Conservation (phyloP, 148 eudicot species). For the Dysphania ambrosioides region DNA sequence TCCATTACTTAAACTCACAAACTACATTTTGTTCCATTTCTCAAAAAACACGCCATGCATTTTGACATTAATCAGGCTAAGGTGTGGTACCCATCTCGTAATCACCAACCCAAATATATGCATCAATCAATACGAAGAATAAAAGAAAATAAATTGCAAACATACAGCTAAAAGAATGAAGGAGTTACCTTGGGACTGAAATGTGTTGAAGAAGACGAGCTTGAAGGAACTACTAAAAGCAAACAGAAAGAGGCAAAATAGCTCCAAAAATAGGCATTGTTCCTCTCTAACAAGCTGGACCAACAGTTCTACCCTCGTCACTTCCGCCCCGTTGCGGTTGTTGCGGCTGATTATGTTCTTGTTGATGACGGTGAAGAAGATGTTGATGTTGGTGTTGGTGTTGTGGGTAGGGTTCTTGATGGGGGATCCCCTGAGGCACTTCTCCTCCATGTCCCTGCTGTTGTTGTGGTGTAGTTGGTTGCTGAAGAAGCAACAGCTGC, state of each 20-base stretch:
- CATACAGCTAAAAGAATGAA: too few species aligned
- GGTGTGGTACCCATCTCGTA: constrained; percentile 2
- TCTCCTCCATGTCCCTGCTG: constrained; percentile 14
- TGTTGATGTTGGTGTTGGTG: constrained; percentile 10
- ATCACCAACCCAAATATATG: constrained; percentile 11
- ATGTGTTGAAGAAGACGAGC: constrained; percentile 18
- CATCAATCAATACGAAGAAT: background rate
- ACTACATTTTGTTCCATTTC: background rate
- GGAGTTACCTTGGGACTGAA: constrained; percentile 27
- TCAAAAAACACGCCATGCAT: background rate
- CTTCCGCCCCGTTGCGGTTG: constrained; percentile 36
- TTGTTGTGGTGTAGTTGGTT: constrained; percentile 23
- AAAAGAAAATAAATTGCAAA: background rate
- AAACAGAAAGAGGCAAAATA: constrained; percentile 4
- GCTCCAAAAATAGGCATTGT: constrained; percentile 11
- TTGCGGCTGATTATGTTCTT: constrained; percentile 25
- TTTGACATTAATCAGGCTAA: background rate
- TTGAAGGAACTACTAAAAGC: constrained; percentile 8
- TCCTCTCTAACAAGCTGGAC: constrained; percentile 29
- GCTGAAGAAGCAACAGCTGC: constrained; percentile 28
- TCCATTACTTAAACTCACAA: background rate
- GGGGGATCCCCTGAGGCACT: constrained; percentile 21
- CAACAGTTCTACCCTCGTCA: constrained; percentile 43
- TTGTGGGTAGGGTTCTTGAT: constrained; percentile 12
- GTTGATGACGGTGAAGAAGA: constrained; percentile 36